Base-by-base conservation (phyloP, 2,329 filamentous ascomycete genomes). In the Aspergillus japonicus region DNA sequence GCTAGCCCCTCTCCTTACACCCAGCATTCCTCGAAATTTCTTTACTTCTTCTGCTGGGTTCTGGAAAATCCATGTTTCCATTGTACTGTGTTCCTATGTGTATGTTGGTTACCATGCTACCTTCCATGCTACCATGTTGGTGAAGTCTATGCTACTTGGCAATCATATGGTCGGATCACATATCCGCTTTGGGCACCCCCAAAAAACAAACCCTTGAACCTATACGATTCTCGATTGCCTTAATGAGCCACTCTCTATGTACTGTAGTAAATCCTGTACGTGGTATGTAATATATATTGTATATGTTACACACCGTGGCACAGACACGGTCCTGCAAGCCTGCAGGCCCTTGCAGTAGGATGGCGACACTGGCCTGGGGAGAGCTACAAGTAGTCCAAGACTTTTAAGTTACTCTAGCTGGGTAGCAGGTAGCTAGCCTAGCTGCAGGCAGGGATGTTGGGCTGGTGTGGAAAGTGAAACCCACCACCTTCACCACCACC, bases 21-120 rank as follows among this genome's bases (percentile, higher is more conserved):
- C 33, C 33, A 35, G 47, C 33, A 54, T 58, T 60, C 51, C 50
- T 60, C 57, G 49, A 53, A 63, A 61, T 63, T 54, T 61, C 61
- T 63, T 60, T 61, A 53, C 42, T 33, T 47, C 58, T 63, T 63
- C 61, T 60, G 54, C 55, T 47, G 56, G 52, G 48, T 63, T 60
- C 57, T 59, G 57, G 57, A 59, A 59, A 56, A 57, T 47, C 39
- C 44, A 47, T 56, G 57, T 56, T 56, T 29, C 26, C 26, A 29
- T 2, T 29, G 7, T 29, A 29, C 2, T 29, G 56, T 56, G 53
- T 54, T 51, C 33, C 35, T 44, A 49, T 47, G 53, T 23, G 23
- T 23, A 23, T 23, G 23, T 23, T 23, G 23, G 23, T 49, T 26
- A 21, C 26, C 35, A 24, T 21, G 26, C 26, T 10, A 29, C 26